Conservation (phyloP, 805 yeast genomes). For the Wickerhamomyces sydowiorum region DNA sequence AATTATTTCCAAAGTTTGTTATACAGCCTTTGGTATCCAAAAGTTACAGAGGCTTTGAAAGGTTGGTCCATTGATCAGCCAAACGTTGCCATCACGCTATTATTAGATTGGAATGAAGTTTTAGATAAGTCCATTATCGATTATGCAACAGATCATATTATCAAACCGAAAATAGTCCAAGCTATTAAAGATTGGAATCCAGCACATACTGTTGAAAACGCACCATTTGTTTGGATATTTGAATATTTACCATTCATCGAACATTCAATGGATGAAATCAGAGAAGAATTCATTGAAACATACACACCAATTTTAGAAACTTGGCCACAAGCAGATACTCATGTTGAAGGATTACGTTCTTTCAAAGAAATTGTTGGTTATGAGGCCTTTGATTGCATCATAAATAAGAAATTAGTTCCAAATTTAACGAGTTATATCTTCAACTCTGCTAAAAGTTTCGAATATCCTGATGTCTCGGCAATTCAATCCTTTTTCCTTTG, state of each 20-base stretch:
- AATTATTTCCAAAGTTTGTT: conserved; percentile 31
- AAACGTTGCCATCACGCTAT: conserved; percentile 29
- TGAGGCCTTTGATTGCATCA: conserved; percentile 9
- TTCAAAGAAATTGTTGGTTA: conserved; percentile 30
- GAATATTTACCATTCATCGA: conserved; percentile 32
- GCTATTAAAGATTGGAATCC: conserved; percentile 33
- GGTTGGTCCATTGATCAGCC: conserved; percentile 36
- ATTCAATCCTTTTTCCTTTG: conserved; percentile 19
- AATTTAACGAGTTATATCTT: conserved; percentile 7
- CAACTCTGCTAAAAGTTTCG: conserved; percentile 3
- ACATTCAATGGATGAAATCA: conserved; percentile 10
- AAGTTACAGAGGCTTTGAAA: conserved; percentile 22
- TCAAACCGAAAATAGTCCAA: conserved; percentile 32
- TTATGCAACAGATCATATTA: conserved; percentile 22
- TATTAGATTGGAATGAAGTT: conserved; percentile 36
- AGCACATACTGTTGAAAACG: conserved; percentile 1
- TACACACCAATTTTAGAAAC: conserved; percentile 14
- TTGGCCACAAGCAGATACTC: conserved; percentile 11
- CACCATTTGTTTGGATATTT: conserved; percentile 28
- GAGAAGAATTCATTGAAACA: conserved; percentile 17
- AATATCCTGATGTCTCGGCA: conserved; percentile 13
- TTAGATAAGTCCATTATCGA: conserved; percentile 25
- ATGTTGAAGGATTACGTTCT: conserved; percentile 18
- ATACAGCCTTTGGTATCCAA: conserved; percentile 29
- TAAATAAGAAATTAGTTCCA: conserved; percentile 19